These are phyloP conservation scores for Candida sanyaensis DNA, from an alignment of 1,139 yeast genomes.

Conservation along the genomic window DNA sequence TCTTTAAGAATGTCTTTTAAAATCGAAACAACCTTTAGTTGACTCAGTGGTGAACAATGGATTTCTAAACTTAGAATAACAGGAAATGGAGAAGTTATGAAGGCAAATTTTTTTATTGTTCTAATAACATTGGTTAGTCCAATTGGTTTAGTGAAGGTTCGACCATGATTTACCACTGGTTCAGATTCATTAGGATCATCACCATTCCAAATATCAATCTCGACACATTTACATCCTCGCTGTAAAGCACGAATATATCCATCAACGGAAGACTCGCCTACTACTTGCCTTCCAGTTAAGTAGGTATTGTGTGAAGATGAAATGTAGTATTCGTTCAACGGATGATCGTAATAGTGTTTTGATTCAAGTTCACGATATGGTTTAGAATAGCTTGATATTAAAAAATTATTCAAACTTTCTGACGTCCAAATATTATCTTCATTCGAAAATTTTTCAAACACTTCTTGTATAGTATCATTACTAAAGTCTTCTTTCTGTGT, in stretches of 20 bases:
- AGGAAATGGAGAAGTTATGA: conserved; percentile 81
- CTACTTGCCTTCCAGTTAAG: conserved; percentile 85
- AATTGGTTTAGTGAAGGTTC: conserved; percentile 75
- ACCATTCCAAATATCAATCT: conserved; percentile 96
- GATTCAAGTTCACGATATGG: conserved; percentile 30
- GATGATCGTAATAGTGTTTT: conserved; percentile 54
- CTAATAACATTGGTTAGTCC: conserved; percentile 68
- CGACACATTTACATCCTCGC: conserved; percentile 90
- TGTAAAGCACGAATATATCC: conserved; percentile 89
- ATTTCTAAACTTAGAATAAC: conserved; percentile 85
- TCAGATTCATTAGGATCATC: conserved; percentile 33
- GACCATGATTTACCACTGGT: conserved; percentile 91
- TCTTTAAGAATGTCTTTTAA: conserved; percentile 63
- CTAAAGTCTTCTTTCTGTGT: conserved; percentile 52
- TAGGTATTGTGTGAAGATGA: conserved; percentile 97
- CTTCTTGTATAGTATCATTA: conserved; percentile 25
- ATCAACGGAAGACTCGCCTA: conserved; percentile 86
- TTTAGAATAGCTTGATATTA: conserved; percentile 49
- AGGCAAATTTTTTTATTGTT: conserved; percentile 80
- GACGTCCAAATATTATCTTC: conserved; percentile 37
- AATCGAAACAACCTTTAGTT: conserved; percentile 52
- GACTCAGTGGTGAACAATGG: conserved; percentile 71
- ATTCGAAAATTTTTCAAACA: conserved; percentile 49
- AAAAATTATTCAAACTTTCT: conserved; percentile 53
- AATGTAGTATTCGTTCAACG: conserved; percentile 82